Base-by-base conservation (phyloP, 1,284 basidiomycete species). In the Mrakiaceae sp. region DNA sequence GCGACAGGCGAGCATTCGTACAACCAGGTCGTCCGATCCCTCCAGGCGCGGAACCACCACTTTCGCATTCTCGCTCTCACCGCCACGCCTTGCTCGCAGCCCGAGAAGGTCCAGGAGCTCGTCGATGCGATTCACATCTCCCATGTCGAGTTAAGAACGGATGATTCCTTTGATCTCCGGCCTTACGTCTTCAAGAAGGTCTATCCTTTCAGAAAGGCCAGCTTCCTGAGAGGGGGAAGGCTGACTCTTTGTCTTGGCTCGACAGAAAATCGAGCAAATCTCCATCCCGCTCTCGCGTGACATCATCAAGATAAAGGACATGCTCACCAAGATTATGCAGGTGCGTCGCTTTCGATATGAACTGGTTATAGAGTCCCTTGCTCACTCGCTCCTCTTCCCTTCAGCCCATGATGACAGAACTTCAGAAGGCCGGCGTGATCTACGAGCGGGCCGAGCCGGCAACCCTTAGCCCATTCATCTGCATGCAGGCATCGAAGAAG, bases 91-190 rank as follows among this genome's bases (percentile, higher is more conserved):
- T 95, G 42, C 43, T 40, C 42, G 70, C 88, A 83, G 56, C 84
- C 88, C 0, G 89, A 93, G 56, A 86, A 86, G 44, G 88, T 98
- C 0, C 96, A 99, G 75, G 79, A 79, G 16, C 86, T 98, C n/a
- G 84, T 98, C 12, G 91, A 98, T 72, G 86, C 87, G 10, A 79
- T 98, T n/a, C 96, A 98, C 73, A 96, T 99, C 69, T 92, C 91
- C 70, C 84, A 86, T 64, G 95, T 99, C 68, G 95, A 98, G 73
- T 91, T 98, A 67, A 83, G 96, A 62, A 87, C 95, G 71, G 96
- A 98, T 72, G 82, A 87, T 64, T 93, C 92, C 69, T 77, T 94
- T 51, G 96, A 98, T 75, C 81, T 98, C 50, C 82, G 83, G 67
- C 82, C 82, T 55, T 98, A 97, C 74, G 83, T 95, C 70, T 87